Base-by-base conservation (phyloP, 2,329 filamentous ascomycete species). In the Calycina herbarum region DNA sequence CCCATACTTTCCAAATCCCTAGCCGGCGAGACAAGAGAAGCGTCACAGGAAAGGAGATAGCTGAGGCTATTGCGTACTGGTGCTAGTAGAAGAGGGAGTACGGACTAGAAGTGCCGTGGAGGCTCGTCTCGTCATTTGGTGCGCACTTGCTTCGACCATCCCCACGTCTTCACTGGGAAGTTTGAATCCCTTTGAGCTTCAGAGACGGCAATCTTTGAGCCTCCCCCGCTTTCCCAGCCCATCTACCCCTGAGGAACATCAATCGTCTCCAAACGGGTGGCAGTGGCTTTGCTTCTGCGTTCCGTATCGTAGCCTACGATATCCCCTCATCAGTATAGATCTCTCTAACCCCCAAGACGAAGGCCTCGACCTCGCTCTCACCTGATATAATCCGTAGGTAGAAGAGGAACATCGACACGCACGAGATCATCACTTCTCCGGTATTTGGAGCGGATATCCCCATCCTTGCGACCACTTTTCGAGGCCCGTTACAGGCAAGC, bases 121-220 rank as follows among this genome's bases (percentile, higher is more conserved):
- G 45, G n/a, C n/a, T 51, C 45, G 20, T 51, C 45, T 51, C 45
- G 20, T 51, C 45, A 51, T 51, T 51, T 27, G 42, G 40, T 45
- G 17, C n/a, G 4, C 13, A 5, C 15, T 45, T 45, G 40, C 17
- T 13, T 20, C 45, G 7, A 38, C 10, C 35, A 38, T 38, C 35
- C 35, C 45, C 45, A 20, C 45, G 42, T 15, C 42, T 15, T 8
- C 20, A 51, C 20, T 15, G 45, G 45, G n/a, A 11, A 10, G 45
- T 51, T 51, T 51, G 45, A 51, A 51, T 51, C 45, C 27, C 27
- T 51, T 51, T 51, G 45, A 27, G 45, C 45, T 24, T 51, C 20
- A 51, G 45, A 51, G 31, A 45, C 42, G 42, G 42, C 42, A 45
- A 45, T 45, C n/a, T 17, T 45, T n/a, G 42, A 29, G 27, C 27